These are phyloP conservation scores for Pilaira anomala DNA, from an alignment of 192 early-diverging fungal genomes.

Conservation along the genomic window DNA sequence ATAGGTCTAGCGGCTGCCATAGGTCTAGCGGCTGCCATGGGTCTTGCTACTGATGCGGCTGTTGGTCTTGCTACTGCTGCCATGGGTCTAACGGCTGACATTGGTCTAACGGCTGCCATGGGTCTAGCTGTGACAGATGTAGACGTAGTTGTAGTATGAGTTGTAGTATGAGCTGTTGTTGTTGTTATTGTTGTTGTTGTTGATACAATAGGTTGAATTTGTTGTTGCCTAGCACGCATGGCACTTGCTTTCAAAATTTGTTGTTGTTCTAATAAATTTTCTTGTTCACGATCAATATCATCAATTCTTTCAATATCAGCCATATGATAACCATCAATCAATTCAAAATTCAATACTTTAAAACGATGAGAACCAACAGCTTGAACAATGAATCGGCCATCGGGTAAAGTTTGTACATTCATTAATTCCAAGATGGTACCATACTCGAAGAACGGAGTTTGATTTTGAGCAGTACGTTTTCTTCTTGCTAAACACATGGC, in stretches of 20 bases:
- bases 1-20: background rate
- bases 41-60: background rate
- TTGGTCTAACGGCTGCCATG: slow-evolving; percentile 1
- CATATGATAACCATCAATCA: slow-evolving; percentile 48
- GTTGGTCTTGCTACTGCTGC: background rate
- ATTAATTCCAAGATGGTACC: slow-evolving; percentile 52
- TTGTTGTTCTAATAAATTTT: slow-evolving; percentile 6
- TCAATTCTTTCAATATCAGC: slow-evolving; percentile 46
- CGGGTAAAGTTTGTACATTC: slow-evolving; percentile 40
- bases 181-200: background rate
- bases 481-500: slow-evolving; percentile 48
- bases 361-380: slow-evolving; percentile 49
- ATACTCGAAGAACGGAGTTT: slow-evolving; percentile 37
- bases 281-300: slow-evolving; percentile 39
- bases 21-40: background rate
- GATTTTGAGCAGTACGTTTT: background rate
- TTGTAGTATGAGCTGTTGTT: slow-evolving; percentile 1
- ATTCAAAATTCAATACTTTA: slow-evolving; percentile 32
- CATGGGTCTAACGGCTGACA: background rate
- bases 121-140: background rate
- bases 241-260: slow-evolving; percentile 10
- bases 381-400: slow-evolving; percentile 52
- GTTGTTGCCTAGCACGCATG: slow-evolving; percentile 6
- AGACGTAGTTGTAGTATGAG: background rate
- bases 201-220: slow-evolving; percentile 2